phyloP scores from a whole-genome alignment of 2,329 filamentous ascomycete species.

The Bipolaris bicolor region DNA sequence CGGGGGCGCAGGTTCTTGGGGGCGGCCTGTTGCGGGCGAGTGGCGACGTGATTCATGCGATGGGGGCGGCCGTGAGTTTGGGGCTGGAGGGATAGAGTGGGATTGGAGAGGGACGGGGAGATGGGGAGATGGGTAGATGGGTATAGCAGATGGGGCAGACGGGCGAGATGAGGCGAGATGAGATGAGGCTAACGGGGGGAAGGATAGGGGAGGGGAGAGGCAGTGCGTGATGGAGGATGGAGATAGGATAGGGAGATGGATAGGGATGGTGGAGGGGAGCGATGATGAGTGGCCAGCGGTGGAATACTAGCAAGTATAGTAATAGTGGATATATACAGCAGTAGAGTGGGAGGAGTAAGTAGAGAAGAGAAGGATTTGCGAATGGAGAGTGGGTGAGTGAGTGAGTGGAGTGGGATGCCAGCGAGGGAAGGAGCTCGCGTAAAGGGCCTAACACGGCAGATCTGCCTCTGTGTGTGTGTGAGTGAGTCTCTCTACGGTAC shows the following conservation, averaged over 20 bases:
- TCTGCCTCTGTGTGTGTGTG: background rate
- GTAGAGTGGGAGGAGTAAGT: background rate
- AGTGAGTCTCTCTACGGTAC: background rate
- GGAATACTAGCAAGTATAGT: too few relatives aligned
- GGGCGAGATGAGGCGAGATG: background rate
- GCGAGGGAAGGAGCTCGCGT: background rate
- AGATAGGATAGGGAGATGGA: slow-evolving; percentile 1
- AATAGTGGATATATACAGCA: too few relatives aligned
- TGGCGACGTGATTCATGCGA: slow-evolving; percentile 26
- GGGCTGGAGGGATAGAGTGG: background rate
- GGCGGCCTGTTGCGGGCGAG: slow-evolving; percentile 18
- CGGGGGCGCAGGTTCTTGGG: slow-evolving; percentile 18
- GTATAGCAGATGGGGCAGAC: background rate
- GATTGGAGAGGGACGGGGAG: background rate
- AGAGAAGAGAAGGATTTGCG: background rate
- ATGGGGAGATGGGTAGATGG: background rate
- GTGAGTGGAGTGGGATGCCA: background rate
- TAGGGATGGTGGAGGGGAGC: background rate
- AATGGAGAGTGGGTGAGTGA: background rate
- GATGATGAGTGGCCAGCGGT: background rate
- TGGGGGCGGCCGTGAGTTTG: slow-evolving; percentile 15
- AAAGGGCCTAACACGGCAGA: background rate
- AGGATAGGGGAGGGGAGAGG: slow-evolving; percentile 3
- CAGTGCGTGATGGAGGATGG: slow-evolving; percentile 21
- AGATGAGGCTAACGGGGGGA: slow-evolving; percentile 8